Evolutionary conservation across 495 filamentous ascomycete species (phyloP).

Genomic region (Physcia stellaris): DNA sequence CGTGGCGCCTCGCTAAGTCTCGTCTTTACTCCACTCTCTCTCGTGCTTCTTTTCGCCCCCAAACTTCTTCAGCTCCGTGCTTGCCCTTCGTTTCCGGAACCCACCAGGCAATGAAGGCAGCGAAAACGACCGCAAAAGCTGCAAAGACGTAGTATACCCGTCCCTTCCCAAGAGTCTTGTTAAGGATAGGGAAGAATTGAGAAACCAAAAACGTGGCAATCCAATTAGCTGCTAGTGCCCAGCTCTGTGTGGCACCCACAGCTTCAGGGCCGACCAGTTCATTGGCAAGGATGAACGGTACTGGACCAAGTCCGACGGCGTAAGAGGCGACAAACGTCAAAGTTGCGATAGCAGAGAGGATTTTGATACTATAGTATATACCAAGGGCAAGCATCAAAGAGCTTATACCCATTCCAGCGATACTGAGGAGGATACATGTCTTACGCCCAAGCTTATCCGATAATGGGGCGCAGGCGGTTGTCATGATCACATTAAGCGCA

Average conservation of each 20-base stretch:
- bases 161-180: constrained; percentile 59
- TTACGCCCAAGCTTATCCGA: constrained; percentile 82
- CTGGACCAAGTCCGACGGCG: constrained; percentile 79
- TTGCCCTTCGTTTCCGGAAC: constrained; percentile 83
- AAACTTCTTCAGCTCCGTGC: constrained; percentile 71
- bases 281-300: constrained; percentile 85
- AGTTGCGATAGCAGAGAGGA: constrained; percentile 65
- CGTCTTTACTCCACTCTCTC: constrained; percentile 10
- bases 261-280: constrained; percentile 82
- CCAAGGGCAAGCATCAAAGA: constrained; percentile 62
- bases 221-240: constrained; percentile 78
- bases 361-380: constrained; percentile 52
- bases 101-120: constrained; percentile 47
- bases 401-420: constrained; percentile 67
- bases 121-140: constrained; percentile 50
- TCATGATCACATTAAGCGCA: constrained; percentile 71
- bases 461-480: constrained; percentile 63
- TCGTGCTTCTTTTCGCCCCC: constrained; percentile 41
- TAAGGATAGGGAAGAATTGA: constrained; percentile 83
- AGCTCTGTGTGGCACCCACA: constrained; percentile 76
- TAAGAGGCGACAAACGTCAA: constrained; percentile 80
- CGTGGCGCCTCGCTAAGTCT: too few relatives aligned
- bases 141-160: constrained; percentile 85
- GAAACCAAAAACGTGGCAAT: constrained; percentile 82
- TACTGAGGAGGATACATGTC: constrained; percentile 63